Base-by-base conservation (phyloP, 163 green algal species). In the Volvox carteri region DNA sequence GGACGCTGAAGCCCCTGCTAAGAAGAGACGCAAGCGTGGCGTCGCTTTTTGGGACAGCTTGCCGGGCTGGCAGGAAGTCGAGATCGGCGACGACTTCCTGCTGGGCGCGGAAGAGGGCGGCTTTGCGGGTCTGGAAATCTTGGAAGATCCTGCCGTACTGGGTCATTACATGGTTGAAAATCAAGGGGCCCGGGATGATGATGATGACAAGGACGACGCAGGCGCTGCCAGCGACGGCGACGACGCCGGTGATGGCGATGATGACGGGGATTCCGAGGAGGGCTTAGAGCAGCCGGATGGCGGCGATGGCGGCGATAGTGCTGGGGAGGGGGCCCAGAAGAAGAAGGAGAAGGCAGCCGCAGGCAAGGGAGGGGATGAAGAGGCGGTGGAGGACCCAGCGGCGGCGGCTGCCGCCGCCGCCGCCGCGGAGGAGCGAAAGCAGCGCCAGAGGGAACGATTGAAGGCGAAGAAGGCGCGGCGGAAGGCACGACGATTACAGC, bases 111-210 rank as follows among this genome's bases (percentile, higher is more conserved):
- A 96, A n/a, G 96, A 98, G 87, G 93, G 93, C 35, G 96, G 96
- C 37, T 98, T 98, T 86, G 93, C 93, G 37, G 95, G 94, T 0
- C 89, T 98, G 48, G 96, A 98, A 86, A 92, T 96, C 48, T 77
- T 98, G n/a, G 91, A 94, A 7, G 86, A 93, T 62, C 67, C 78
- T 23, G 54, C 48, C 41, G 46, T 90, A 62, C 90, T 92, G 9
- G 85, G 87, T 41, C 76, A 78, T 44, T 77, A 42, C 60, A 50
- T 85, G 33, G 28, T 83, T 7, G 46, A 81, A 50, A 41, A 46
- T 18, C 28, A 68, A n/a, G n/a, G n/a, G 25, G 54, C 30, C 4
- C 25, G 37, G 12, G 50, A 39, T 52, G 50, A 9, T 1, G 28
- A 75, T 62, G 54, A 1, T n/a, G 52, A 21, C n/a, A n/a, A n/a